These are phyloP conservation scores for Gigaspora rosea DNA, from an alignment of 192 early-diverging fungal species.

Conservation along the genomic window DNA sequence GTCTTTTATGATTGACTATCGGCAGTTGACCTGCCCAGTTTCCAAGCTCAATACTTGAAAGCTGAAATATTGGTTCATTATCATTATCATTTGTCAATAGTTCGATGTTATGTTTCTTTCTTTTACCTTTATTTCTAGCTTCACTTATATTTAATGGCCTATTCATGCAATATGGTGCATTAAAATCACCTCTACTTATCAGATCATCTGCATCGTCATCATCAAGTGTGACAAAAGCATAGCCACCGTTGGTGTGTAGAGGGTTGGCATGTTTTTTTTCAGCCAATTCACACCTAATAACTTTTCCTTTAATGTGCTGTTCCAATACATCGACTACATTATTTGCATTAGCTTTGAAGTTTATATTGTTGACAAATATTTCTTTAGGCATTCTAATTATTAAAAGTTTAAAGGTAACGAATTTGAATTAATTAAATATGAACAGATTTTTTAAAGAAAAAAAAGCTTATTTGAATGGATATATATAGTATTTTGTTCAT, in stretches of 20 bases:
- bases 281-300: not conserved
- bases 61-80: not conserved
- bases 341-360: not conserved
- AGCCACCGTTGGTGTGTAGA: too few relatives aligned
- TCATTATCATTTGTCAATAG: not conserved
- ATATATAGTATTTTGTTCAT: too few relatives aligned
- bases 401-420: too few relatives aligned
- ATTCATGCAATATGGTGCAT: too few relatives aligned
- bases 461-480: too few relatives aligned
- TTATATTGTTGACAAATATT: not conserved
- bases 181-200: too few relatives aligned
- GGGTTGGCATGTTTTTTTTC: not conserved
- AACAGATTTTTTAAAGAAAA: too few relatives aligned
- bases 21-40: not conserved
- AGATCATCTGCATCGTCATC: too few relatives aligned
- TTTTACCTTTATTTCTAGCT: not conserved
- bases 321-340: not conserved
- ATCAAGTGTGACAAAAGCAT: too few relatives aligned
- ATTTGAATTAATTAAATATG: too few relatives aligned
- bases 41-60: not conserved
- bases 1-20: not conserved
- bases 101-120: not conserved
- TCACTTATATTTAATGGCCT: not conserved
- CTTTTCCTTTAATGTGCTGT: not conserved
- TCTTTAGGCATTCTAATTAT: not conserved